phyloP scores from a whole-genome alignment of 257 asterid species.

The Ilex aquifolium region DNA sequence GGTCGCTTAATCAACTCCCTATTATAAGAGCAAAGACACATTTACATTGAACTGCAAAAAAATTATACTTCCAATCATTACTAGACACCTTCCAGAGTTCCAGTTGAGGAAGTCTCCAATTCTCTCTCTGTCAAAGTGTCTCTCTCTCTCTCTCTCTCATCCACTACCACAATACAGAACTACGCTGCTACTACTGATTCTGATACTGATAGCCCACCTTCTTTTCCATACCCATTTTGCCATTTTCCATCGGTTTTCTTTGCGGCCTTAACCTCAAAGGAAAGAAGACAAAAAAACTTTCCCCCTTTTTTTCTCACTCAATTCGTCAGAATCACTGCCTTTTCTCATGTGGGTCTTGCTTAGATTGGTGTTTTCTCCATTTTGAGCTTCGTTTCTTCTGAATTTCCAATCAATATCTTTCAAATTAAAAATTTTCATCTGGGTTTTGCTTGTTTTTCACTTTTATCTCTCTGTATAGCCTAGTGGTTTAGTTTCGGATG shows the following conservation, averaged over 20 bases:
- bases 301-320: background rate
- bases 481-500: no score
- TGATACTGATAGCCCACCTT: background rate
- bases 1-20: background rate
- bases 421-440: no score
- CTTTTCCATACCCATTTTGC: background rate
- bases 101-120: background rate
- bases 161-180: background rate
- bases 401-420: no score
- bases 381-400: no score
- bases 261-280: background rate
- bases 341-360: background rate
- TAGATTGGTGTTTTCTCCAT: background rate
- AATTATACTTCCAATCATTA: background rate
- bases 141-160: background rate
- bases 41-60: background rate
- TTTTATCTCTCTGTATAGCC: no score
- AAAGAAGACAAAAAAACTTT: no score
- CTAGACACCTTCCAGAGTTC: background rate
- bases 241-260: background rate
- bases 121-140: background rate
- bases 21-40: background rate
- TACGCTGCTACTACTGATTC: background rate
- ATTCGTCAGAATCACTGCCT: background rate
- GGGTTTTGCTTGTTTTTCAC: background rate